Base-by-base conservation (phyloP, 2,329 filamentous ascomycete species). In the Arthrobotrys entomopaga region DNA sequence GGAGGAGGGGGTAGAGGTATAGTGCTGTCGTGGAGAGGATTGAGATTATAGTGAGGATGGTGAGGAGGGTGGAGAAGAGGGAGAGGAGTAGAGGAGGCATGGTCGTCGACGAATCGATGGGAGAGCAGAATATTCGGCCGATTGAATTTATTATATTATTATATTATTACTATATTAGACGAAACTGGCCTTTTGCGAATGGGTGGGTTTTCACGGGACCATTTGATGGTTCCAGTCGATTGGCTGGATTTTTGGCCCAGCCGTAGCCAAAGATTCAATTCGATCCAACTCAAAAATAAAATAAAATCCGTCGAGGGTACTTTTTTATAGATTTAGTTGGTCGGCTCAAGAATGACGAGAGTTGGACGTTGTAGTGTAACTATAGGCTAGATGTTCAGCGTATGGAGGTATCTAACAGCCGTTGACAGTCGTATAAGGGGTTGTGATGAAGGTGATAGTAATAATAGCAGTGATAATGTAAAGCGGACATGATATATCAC, bases 1-100 rank as follows among this genome's bases (percentile, higher is more conserved):
- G 42, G 86, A 88, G 84, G 93, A 98, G 79, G 7, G 95, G 93
- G 80, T 96, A 98, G 43, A 94, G 84, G 83, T 97, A 97, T 61
- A 98, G 86, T 82, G 93, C 96, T 77, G 89, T 79, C 59, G 91
- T 92, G 79, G 87, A 87, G 76, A 87, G 82, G 79, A 94, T 79
- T 70, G 91, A 89, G 80, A 94, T 79, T 56, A 91, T 89, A 50
- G 90, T 80, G 57, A 87, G 81, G 58, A 87, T 78, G 79, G 85
- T 83, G 42, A 82, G 80, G 59, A 74, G 65, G 20, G 26, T 38
- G 11, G 60, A 61, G 53, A 65, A 49, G 49, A 65, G 48, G 34
- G 58, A 64, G 49, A 48, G 53, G 1, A 66, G 24, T 20, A 60
- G 34, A 16, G 66, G 52, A 49, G 69, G 61, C 69, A 73, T 73